phyloP scores from a whole-genome alignment of 2,329 filamentous ascomycete genomes.

The Colletotrichum tamarilloi region DNA sequence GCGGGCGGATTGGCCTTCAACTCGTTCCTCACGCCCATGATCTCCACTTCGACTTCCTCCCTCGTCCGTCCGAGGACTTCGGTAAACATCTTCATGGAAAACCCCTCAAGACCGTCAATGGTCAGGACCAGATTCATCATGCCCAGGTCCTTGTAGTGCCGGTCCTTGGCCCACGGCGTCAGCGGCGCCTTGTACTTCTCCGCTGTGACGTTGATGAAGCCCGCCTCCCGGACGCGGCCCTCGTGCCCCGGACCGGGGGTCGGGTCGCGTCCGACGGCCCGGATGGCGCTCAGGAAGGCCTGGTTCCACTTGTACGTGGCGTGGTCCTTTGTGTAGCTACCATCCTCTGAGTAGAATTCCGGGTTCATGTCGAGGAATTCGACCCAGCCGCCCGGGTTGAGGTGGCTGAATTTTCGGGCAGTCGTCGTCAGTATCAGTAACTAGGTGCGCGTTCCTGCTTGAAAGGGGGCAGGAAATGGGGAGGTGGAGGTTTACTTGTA shows the following conservation, averaged over 20 bases:
- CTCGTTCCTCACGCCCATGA: conserved; percentile 43
- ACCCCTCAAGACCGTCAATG: conserved; percentile 39
- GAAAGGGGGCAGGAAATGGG: neutral
- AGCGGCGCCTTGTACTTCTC: conserved; percentile 44
- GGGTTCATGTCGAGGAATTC: conserved; percentile 40
- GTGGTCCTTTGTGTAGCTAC: conserved; percentile 30
- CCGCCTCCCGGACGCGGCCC: conserved; percentile 49
- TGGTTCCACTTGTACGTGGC: conserved; percentile 34
- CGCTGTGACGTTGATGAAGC: conserved; percentile 48
- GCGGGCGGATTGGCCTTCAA: neutral
- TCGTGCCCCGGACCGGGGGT: conserved; percentile 43
- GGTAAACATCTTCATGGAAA: conserved; percentile 43
- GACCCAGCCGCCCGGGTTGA: conserved; percentile 48
- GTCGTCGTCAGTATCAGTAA: no score
- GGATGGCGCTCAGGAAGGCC: conserved; percentile 38
- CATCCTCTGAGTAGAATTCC: conserved; percentile 39
- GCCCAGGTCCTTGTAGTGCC: conserved; percentile 47
- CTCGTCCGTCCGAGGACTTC: conserved; percentile 42
- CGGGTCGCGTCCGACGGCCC: conserved; percentile 40
- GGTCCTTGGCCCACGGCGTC: neutral
- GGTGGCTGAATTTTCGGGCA: conserved; percentile 39
- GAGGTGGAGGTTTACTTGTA: neutral
- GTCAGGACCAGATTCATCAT: conserved; percentile 32
- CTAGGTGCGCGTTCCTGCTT: no score
- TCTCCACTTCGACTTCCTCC: conserved; percentile 42